These are phyloP conservation scores for Chrysoporthe austroafricana DNA, from an alignment of 2,329 filamentous ascomycete species.

Conservation along the genomic window DNA sequence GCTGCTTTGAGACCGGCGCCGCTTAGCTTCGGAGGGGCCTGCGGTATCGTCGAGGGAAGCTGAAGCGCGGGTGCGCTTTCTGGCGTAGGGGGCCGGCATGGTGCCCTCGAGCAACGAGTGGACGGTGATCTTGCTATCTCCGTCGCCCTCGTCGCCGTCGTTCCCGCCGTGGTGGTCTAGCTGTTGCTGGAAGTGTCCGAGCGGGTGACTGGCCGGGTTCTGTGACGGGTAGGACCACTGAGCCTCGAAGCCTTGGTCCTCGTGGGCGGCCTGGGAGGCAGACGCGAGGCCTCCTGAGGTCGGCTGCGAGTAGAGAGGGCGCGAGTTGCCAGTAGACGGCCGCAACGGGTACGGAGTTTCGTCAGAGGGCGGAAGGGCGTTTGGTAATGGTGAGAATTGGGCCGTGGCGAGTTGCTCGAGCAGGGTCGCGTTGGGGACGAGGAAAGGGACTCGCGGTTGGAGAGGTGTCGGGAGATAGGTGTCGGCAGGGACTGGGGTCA, in stretches of 20 bases:
- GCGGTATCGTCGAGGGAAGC: conserved; percentile 13
- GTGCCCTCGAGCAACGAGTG: conserved; percentile 6
- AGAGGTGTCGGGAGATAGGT: not conserved
- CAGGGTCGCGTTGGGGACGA: conserved; percentile 24
- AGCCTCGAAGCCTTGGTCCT: not conserved
- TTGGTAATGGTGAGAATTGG: conserved; percentile 38
- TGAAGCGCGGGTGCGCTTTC: conserved; percentile 28
- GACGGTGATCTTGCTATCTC: conserved; percentile 8
- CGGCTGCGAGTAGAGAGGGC: not conserved
- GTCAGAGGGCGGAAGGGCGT: conserved; percentile 33
- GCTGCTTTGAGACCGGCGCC: conserved; percentile 14
- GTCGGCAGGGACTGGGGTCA: not conserved
- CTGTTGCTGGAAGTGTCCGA: not conserved
- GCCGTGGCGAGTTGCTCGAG: conserved; percentile 31
- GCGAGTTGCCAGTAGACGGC: not conserved
- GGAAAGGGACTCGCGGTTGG: not conserved
- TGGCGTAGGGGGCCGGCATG: conserved; percentile 26
- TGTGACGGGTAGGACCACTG: not conserved
- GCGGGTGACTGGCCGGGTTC: not conserved
- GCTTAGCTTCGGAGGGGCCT: conserved; percentile 23
- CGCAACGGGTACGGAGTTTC: conserved; percentile 17
- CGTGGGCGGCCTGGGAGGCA: not conserved
- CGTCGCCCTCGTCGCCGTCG: conserved; percentile 1
- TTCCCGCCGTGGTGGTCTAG: conserved; percentile 3
- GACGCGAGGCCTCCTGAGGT: not conserved